Evolutionary conservation across 805 yeast genomes (phyloP).

Genomic region (Teunomyces tritomae): DNA sequence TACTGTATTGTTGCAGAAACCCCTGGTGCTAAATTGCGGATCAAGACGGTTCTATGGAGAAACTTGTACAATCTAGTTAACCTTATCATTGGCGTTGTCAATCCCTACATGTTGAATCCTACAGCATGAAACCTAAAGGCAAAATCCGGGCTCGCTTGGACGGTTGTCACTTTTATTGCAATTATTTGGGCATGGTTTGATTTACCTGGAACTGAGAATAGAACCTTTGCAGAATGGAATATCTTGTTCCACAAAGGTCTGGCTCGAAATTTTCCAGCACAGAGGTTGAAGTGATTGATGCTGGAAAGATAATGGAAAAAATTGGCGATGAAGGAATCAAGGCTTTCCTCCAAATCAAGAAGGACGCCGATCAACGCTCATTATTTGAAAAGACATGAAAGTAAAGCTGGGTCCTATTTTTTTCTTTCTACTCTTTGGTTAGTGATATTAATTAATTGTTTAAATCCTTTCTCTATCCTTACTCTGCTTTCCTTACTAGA

Average conservation of each 20-base stretch:
- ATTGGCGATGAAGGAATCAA: conserved; percentile 35
- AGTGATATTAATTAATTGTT: neutral
- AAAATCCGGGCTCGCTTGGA: conserved; percentile 44
- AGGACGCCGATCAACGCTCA: neutral
- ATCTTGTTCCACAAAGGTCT: conserved; percentile 40
- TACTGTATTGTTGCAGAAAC: conserved; percentile 41
- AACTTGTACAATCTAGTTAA: conserved; percentile 36
- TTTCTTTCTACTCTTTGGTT: neutral
- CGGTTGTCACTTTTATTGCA: conserved; percentile 28
- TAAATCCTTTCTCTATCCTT: too few relatives aligned
- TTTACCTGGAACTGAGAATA: conserved; percentile 57
- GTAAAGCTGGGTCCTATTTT: neutral
- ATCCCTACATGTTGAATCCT: conserved; percentile 43
- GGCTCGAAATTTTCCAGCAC: conserved; percentile 45
- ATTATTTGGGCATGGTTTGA: conserved; percentile 47
- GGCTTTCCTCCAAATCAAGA: conserved; percentile 19
- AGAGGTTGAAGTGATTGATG: conserved; percentile 39
- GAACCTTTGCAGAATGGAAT: conserved; percentile 62
- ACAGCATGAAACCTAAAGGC: conserved; percentile 47
- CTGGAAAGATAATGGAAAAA: conserved; percentile 33
- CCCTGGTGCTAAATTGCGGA: conserved; percentile 34
- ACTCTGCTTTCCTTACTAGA: neutral
- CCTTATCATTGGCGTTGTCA: conserved; percentile 29
- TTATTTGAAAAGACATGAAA: neutral
- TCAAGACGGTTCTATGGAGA: conserved; percentile 38